phyloP scores from a whole-genome alignment of 352 stramenopile species.

The Pythium phragmiticola region DNA sequence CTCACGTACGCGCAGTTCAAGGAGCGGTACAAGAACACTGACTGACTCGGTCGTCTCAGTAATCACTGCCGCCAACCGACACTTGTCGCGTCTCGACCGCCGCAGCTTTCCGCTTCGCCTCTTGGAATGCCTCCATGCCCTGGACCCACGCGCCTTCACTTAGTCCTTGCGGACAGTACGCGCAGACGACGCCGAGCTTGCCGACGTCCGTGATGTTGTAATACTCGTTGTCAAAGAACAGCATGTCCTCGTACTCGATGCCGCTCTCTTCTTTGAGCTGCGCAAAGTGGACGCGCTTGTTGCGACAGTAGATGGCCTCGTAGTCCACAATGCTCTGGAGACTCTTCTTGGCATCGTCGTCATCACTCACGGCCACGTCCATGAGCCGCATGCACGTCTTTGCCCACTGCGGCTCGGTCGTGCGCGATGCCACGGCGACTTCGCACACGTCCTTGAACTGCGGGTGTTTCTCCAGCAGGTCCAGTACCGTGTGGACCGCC shows the following conservation, averaged over 20 bases:
- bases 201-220: constrained; percentile 77
- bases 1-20: constrained; percentile 18
- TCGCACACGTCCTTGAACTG: constrained; percentile 61
- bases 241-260: constrained; percentile 93
- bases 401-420: constrained; percentile 71
- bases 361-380: constrained; percentile 36
- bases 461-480: constrained; percentile 58
- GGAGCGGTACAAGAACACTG: neutral
- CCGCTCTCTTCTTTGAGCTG: constrained; percentile 87
- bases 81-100: neutral
- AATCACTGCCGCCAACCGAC: constrained; percentile 5
- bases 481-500: constrained; percentile 65
- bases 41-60: constrained; percentile 2
- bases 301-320: constrained; percentile 81
- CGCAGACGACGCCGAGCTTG: constrained; percentile 68
- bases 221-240: constrained; percentile 96
- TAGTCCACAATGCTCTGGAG: constrained; percentile 71
- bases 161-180: constrained; percentile 77
- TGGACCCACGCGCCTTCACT: constrained; percentile 61
- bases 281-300: constrained; percentile 92
- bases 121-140: constrained; percentile 71
- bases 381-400: constrained; percentile 79
- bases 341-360: constrained; percentile 32
- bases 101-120: constrained; percentile 34
- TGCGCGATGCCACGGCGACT: constrained; percentile 73